A percentile compares a stretch with the other conserved stretches of the same genome.
Conservation (phyloP, 208 protist genomes). For the Crithidia thermophila region DNA sequence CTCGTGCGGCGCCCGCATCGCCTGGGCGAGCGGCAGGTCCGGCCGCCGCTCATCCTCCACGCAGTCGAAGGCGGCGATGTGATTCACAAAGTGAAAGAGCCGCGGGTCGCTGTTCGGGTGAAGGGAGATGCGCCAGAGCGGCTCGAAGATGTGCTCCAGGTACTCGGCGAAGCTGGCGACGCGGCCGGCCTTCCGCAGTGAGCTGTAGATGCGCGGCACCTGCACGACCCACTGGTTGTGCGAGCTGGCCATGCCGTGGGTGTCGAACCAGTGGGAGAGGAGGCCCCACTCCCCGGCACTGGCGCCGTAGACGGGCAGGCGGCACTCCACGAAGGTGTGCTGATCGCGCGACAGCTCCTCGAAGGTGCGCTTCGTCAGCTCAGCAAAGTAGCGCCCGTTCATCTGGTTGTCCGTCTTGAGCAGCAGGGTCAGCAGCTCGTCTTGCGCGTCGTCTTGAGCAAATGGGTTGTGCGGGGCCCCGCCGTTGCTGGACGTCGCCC, state of each 20-base stretch:
- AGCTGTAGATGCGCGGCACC: slow-evolving; percentile 95
- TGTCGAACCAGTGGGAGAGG: slow-evolving; percentile 96
- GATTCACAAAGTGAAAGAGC: slow-evolving; percentile 96
- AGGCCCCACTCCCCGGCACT: slow-evolving; percentile 94
- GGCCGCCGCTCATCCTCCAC: slow-evolving; percentile 97
- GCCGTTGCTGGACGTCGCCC: slow-evolving; percentile 64
- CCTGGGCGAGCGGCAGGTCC: slow-evolving; percentile 62
- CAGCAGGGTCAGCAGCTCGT: slow-evolving; percentile 95
- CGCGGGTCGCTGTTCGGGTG: slow-evolving; percentile 96
- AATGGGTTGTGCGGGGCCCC: slow-evolving; percentile 91
- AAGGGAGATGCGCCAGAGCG: slow-evolving; percentile 97
- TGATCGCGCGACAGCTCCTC: slow-evolving; percentile 94
- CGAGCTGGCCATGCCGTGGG: slow-evolving; percentile 94
- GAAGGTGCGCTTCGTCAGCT: slow-evolving; percentile 96
- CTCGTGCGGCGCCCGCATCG: slow-evolving; percentile 75
- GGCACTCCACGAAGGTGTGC: slow-evolving; percentile 95
- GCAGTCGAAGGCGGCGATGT: slow-evolving; percentile 98
- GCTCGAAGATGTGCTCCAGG: slow-evolving; percentile 98
- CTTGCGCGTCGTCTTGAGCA: slow-evolving; percentile 55
- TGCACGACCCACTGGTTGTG: slow-evolving; percentile 99
- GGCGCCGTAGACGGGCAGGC: slow-evolving; percentile 91
- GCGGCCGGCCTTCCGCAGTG: slow-evolving; percentile 77
- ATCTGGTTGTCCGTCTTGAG: slow-evolving; percentile 99
- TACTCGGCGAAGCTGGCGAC: slow-evolving; percentile 96
- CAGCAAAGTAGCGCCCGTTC: slow-evolving; percentile 97